Evolutionary conservation across 345 rosid species (phyloP), one percentile per base, ranked within the genome.

Genomic region (Euphorbia tirucalli): DNA sequence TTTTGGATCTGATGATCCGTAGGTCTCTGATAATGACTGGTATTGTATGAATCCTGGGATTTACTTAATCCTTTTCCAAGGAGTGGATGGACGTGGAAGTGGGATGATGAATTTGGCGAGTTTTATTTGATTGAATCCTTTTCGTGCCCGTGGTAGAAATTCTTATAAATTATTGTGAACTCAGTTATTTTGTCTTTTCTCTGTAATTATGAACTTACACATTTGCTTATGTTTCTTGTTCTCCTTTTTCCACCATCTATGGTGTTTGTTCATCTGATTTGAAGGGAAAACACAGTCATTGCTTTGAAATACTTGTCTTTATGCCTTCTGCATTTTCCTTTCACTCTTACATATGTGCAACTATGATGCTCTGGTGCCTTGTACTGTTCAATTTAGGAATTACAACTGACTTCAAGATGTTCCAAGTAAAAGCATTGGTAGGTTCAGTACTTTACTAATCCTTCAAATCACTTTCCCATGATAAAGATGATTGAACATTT

Each of bases 1-100:
- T 56, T 10, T 70, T 70, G 49, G 72, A 57, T 69, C 25, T 56
- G 63, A 39, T 39, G 14, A 43, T 55, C 7, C 18, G 25, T 41
- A 0, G n/a, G 22, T 54, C 31, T 31, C 16, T 48, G 35, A 1
- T 11, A 16, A 28, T 46, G 22, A 46, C 19, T 39, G 30, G 13
- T 64, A 2, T 5, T 60, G 65, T 43, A 3, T 19, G 0, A 11
- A 30, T 54, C 25, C 13, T 22, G 19, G 9, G 19, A 50, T n/a
- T n/a, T n/a, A n/a, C n/a, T n/a, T n/a, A n/a, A n/a, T n/a, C n/a
- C n/a, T n/a, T n/a, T n/a, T n/a, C n/a, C n/a, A n/a, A n/a, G n/a
- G n/a, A n/a, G n/a, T n/a, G n/a, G n/a, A n/a, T n/a, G n/a, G 3
- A 2, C 13, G 3, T 31, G 11, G 48, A 50, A 27, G 19, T 56